Conservation (phyloP, 495 filamentous ascomycete genomes). For the Neurospora sp. region DNA sequence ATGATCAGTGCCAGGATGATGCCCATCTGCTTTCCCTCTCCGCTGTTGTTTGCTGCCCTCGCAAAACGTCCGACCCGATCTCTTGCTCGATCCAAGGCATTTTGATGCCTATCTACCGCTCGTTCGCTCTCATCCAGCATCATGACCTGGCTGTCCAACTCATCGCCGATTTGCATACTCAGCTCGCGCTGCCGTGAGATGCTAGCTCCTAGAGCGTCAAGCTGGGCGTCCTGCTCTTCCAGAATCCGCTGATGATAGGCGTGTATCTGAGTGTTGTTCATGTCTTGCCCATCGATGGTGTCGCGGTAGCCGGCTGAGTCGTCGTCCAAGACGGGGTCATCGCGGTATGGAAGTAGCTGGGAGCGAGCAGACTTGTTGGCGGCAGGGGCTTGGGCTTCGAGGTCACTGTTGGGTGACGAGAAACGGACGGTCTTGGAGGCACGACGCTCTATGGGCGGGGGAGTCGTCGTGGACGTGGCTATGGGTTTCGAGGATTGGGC, state of each 20-base stretch:
- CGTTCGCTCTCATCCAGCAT: constrained; percentile 83
- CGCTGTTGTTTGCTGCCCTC: constrained; percentile 64
- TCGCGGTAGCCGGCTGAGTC: constrained; percentile 47
- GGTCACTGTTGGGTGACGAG: constrained; percentile 34
- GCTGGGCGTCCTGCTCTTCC: constrained; percentile 79
- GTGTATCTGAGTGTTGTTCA: constrained; percentile 82
- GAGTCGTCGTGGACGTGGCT: constrained; percentile 25
- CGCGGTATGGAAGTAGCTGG: constrained; percentile 55
- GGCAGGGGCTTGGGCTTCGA: constrained; percentile 31
- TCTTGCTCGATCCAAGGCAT: constrained; percentile 61
- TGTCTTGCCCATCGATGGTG: constrained; percentile 12
- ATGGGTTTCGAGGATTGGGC: constrained; percentile 39
- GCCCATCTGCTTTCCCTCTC: constrained; percentile 72
- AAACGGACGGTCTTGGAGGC: constrained; percentile 83
- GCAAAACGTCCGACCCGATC: constrained; percentile 60
- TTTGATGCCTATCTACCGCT: constrained; percentile 70
- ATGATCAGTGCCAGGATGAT: constrained; percentile 69
- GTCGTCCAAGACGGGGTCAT: constrained; percentile 28
- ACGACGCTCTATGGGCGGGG: constrained; percentile 31
- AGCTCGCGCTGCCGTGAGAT: constrained; percentile 91
- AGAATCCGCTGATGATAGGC: constrained; percentile 70
- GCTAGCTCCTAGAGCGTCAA: constrained; percentile 75
- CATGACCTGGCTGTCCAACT: constrained; percentile 81
- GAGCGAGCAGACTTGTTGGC: constrained; percentile 36
- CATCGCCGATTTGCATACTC: constrained; percentile 91